Evolutionary conservation across 2,329 filamentous ascomycete genomes (phyloP), one percentile per base, ranked within the genome.

Genomic region (Davidsoniella eucalypti): DNA sequence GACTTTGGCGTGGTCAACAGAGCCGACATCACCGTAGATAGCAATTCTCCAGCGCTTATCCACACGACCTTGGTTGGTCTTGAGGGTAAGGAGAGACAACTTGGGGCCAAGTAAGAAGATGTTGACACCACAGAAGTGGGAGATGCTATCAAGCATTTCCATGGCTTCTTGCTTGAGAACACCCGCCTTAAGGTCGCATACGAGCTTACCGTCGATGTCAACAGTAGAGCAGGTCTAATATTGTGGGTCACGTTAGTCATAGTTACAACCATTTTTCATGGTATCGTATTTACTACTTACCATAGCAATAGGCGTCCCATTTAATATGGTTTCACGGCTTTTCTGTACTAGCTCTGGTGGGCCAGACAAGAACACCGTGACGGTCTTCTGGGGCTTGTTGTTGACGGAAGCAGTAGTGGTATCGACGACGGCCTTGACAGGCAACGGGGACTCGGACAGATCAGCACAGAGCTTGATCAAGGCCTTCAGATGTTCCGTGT

Each of bases 21-120:
- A 94, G 67, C 96, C 80, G 65, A 92, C 82, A 62, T 98, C 92
- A 50, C 92, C 90, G 60, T 92, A 98, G 56, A 98, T 93, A 58
- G 87, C 84, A 54, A 95, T 82, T 61, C 90, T 81, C 70, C 93
- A 87, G 58, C 90, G 80, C 64, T 92, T 85, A 64, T 95, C 88
- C 59, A 86, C 82, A 57, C 84, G 84, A 60, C 92, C 81, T 60
- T 92, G 81, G 43, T 84, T 84, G 55, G 84, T 71, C 39, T 80
- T 75, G 51, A 82, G 79, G 42, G 82, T 80, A 57, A 93, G 80
- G 10, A 85, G 83, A 25, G 83, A 80, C 56, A 88, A 75, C 65
- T 93, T 94, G 3, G 92, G 88, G 52, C 87, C 88, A 47, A 98
- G 76, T 45, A 98, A 72, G 65, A 98, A 98, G 58, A 98, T 93